Base-by-base conservation (phyloP, 768 basidiomycete species). In the Boletellus sp. region DNA sequence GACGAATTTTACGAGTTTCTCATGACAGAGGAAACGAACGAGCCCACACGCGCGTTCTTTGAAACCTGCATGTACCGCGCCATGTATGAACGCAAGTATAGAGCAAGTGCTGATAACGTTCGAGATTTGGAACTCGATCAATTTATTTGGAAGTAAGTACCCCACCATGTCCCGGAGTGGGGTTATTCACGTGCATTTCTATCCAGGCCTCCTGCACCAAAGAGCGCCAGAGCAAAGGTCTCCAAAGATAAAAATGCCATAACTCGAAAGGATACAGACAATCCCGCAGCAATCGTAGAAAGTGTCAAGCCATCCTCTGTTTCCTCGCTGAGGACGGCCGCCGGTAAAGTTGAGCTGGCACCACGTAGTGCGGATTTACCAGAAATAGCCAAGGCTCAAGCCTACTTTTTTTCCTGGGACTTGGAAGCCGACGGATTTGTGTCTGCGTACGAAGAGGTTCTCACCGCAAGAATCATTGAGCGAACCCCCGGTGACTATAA, bases 1-100 rank as follows among this genome's bases (percentile, higher is more conserved):
- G 94, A 94, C 58, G 95, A 97, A 63, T 78, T 90, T 46, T 97
- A 88, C 65, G 94, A 97, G 67, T 98, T 94, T 65, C 87, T 96
- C 16, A 85, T 90, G 23, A 74, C 82, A 4, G 79, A 77, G 12
- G 84, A 84, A 5, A 92, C 91, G 40, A 83, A 82, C 44, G 76
- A 67, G 45, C 87, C 90, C 1, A 94, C 91, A 0, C 80, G 84
- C 41, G 85, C 81, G 15, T 88, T 93, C 66, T 96, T 98, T 64
- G 94, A 97, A 71, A 85, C 85, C 22, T 90, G 93, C 70, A 88
- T 97, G 78, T 90, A 95, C 59, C 84, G 90, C 24, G 95, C 95
- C 51, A 93, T 98, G 84, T 98, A 87, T 68, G 96, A 99, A 65
- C 82, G 94, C 70, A 94, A 94, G 73, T 86, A 87, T 73, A 84